Evolutionary conservation across 768 basidiomycete genomes (phyloP).

Genomic region (Russula sp.): DNA sequence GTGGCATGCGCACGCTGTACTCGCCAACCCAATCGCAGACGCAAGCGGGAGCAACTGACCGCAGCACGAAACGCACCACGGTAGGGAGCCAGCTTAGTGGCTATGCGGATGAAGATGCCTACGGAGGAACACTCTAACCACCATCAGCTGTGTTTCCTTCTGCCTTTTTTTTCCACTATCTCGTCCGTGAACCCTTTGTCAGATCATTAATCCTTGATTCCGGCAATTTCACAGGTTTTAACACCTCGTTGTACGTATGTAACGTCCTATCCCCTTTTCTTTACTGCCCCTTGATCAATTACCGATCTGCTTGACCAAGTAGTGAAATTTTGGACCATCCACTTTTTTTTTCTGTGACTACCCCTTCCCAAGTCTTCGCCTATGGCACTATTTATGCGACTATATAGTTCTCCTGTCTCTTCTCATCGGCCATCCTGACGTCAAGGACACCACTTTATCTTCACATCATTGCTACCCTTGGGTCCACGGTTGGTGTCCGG

Average conservation of each 20-base stretch:
- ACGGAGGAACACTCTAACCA: slow-evolving; percentile 23
- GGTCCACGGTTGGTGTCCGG: slow-evolving; percentile 6
- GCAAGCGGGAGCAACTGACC: background rate
- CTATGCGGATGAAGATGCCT: slow-evolving; percentile 24
- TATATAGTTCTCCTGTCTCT: background rate
- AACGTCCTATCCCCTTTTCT: background rate
- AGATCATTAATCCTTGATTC: background rate
- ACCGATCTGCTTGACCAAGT: background rate
- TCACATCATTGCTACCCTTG: slow-evolving; percentile 4
- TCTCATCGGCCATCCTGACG: background rate
- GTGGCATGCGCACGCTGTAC: slow-evolving; percentile 31
- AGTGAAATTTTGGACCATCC: background rate
- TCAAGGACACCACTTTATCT: background rate
- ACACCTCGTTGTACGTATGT: slow-evolving; percentile 13
- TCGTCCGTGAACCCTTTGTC: too few relatives aligned
- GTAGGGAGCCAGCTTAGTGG: slow-evolving; percentile 27
- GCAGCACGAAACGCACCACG: slow-evolving; percentile 24
- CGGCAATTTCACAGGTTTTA: background rate
- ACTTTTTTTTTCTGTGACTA: background rate
- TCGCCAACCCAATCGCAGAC: slow-evolving; percentile 22
- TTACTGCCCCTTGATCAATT: background rate
- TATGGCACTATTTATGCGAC: background rate
- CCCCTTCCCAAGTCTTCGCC: background rate
- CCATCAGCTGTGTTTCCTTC: background rate
- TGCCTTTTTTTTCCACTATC: too few relatives aligned